Evolutionary conservation across 768 basidiomycete genomes (phyloP), one percentile per base, ranked within the genome.

Genomic region (Arthromyces matolae): DNA sequence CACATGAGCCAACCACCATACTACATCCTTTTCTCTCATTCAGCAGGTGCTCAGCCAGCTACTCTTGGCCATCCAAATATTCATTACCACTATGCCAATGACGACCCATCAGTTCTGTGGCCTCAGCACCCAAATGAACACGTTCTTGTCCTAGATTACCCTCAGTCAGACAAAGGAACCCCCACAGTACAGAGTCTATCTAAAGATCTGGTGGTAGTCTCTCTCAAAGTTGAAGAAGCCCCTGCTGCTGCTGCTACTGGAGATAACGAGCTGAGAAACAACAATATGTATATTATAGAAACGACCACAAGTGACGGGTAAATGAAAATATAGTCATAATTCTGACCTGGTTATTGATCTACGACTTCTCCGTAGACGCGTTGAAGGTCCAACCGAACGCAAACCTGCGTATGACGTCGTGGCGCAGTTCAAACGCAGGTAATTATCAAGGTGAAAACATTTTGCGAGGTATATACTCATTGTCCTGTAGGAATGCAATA

Each of bases 41-140:
- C 77, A 14, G 69, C 75, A 9, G 61, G 76, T 19, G 66, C 70
- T 24, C 62, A 41, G 42, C 73, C 18, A 61, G 57, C 23, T 54
- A 68, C 75, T n/a, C 71, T 87, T 41, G 67, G 75, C 9, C 89
- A 92, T 59, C 86, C 87, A 4, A 67, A 71, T 34, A 82, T 93
- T 14, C 84, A 91, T 56, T 91, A 91, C 61, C 85, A 88, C 57
- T 92, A 88, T 59, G 77, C 80, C 16, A 88, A 93, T 56, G 90
- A 93, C 59, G 75, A 83, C 0, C 83, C 87, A 3, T 64, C 80
- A n/a, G 65, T 78, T 9, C 65, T 91, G 10, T 66, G 89, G 32
- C 83, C 86, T 4, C 75, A 70, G 28, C 71, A 72, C 32, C 68
- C 76, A 9, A 72, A 78, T 42, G 87, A 89, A 62, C 85, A 85